Evolutionary conservation across 2,329 filamentous ascomycete species (phyloP).

Genomic region (Clonostachys solani): DNA sequence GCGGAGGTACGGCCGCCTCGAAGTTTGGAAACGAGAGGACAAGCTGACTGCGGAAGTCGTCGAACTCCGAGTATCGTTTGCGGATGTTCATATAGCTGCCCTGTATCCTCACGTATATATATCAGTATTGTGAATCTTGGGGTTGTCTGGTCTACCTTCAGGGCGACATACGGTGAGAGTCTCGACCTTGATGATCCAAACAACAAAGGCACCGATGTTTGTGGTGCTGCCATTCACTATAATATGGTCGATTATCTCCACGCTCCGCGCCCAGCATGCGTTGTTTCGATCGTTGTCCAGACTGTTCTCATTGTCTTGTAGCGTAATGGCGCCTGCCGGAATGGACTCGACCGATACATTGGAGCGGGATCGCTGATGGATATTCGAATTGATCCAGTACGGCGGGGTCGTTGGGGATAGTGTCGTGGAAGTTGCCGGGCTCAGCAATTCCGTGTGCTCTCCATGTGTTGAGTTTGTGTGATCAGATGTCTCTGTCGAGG

Average conservation of each 20-base stretch:
- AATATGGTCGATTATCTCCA: conserved; percentile 53
- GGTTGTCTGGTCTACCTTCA: too few relatives aligned
- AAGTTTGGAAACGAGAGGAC: conserved; percentile 80
- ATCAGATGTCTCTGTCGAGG: too few relatives aligned
- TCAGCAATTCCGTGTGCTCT: background rate
- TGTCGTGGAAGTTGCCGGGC: conserved; percentile 6
- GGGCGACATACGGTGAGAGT: conserved; percentile 67
- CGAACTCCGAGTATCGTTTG: conserved; percentile 90
- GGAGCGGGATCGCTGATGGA: conserved; percentile 31
- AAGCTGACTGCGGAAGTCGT: conserved; percentile 71
- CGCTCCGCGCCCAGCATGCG: conserved; percentile 62
- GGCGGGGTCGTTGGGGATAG: conserved; percentile 28
- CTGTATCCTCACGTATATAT: conserved; percentile 25
- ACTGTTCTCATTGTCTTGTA: conserved; percentile 58
- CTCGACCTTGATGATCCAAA: conserved; percentile 87
- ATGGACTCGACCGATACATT: conserved; percentile 44
- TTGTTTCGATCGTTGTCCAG: conserved; percentile 45
- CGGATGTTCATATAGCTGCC: conserved; percentile 58
- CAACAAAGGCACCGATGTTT: conserved; percentile 82
- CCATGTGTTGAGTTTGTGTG: too few relatives aligned
- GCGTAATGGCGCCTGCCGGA: conserved; percentile 49
- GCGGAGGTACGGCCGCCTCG: conserved; percentile 76
- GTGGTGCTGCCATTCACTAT: conserved; percentile 52
- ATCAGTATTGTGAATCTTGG: background rate
- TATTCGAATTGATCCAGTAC: conserved; percentile 32